phyloP scores from a whole-genome alignment of 2,329 filamentous ascomycete genomes.

The Grosmannia penicillata region DNA sequence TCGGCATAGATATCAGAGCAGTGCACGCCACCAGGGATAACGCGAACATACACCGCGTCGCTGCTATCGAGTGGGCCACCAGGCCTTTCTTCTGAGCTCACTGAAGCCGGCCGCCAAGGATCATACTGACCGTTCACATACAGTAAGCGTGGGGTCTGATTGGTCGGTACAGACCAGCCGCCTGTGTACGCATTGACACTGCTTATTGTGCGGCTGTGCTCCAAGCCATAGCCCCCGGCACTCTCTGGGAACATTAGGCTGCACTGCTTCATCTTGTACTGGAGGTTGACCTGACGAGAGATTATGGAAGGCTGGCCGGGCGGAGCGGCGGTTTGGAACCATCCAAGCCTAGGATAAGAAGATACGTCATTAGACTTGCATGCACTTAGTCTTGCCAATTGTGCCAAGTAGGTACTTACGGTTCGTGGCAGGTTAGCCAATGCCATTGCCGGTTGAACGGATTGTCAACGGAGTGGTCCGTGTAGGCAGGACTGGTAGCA shows the following conservation, averaged over 20 bases:
- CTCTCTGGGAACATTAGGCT: slow-evolving; percentile 26
- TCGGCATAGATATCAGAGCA: slow-evolving; percentile 23
- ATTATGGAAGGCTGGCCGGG: slow-evolving; percentile 23
- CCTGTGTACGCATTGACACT: slow-evolving; percentile 23
- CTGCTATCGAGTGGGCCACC: slow-evolving; percentile 22
- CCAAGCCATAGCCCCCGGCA: slow-evolving; percentile 19
- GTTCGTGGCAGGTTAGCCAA: slow-evolving; percentile 40
- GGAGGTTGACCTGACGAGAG: slow-evolving; percentile 20
- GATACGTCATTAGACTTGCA: neutral
- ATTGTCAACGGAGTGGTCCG: slow-evolving; percentile 23
- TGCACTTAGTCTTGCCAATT: neutral
- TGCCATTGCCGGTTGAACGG: slow-evolving; percentile 33
- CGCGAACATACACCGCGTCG: slow-evolving; percentile 15
- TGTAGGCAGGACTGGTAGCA: slow-evolving; percentile 23
- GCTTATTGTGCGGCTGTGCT: slow-evolving; percentile 16
- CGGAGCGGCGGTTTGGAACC: slow-evolving; percentile 31
- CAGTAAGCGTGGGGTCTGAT: slow-evolving; percentile 21
- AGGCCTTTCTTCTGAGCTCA: slow-evolving; percentile 21
- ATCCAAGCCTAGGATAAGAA: slow-evolving; percentile 14
- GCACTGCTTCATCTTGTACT: slow-evolving; percentile 28
- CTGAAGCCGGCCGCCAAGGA: slow-evolving; percentile 24
- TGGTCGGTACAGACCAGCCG: slow-evolving; percentile 18
- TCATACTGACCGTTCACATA: slow-evolving; percentile 25
- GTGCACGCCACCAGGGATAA: slow-evolving; percentile 22
- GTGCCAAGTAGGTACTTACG: slow-evolving; percentile 6